These are phyloP conservation scores for Piloderma croceum DNA, from an alignment of 768 basidiomycete species.

Conservation along the genomic window DNA sequence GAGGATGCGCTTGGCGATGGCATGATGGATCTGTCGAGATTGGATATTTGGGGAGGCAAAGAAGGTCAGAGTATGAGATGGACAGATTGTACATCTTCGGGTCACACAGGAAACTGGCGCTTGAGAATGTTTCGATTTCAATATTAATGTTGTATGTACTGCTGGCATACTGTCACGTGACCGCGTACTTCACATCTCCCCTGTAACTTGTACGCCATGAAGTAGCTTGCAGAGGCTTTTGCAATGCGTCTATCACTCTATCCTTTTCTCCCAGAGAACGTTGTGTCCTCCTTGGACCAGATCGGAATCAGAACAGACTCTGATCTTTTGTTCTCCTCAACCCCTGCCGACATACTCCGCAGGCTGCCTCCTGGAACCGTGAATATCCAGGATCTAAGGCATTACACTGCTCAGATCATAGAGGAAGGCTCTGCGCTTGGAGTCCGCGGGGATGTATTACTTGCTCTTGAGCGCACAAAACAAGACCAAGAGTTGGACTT, in stretches of 20 bases:
- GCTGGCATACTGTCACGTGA: no score
- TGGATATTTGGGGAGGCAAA: constrained; percentile 17
- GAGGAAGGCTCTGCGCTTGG: constrained; percentile 41
- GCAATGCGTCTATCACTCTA: no score
- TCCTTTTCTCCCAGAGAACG: constrained; percentile 35
- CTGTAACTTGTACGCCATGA: no score
- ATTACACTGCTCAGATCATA: constrained; percentile 34
- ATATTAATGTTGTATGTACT: no score
- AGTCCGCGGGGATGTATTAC: no score
- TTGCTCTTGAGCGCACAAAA: no score
- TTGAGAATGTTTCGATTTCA: no score
- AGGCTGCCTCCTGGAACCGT: constrained; percentile 45
- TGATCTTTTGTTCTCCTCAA: constrained; percentile 50
- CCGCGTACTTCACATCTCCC: no score
- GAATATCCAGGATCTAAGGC: constrained; percentile 43
- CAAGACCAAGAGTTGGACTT: no score
- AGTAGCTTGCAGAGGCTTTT: no score
- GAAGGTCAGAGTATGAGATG: constrained; percentile 20
- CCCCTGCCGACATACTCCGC: constrained; percentile 45
- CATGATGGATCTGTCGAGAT: constrained; percentile 21
- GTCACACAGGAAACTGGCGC: no score
- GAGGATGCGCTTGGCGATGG: constrained; percentile 15
- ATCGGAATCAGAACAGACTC: constrained; percentile 50
- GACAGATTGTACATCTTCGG: no score
- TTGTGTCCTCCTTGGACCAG: constrained; percentile 43